Evolutionary conservation across 192 early-diverging fungal genomes (phyloP).

Genomic region (Mortierella hygrophila): DNA sequence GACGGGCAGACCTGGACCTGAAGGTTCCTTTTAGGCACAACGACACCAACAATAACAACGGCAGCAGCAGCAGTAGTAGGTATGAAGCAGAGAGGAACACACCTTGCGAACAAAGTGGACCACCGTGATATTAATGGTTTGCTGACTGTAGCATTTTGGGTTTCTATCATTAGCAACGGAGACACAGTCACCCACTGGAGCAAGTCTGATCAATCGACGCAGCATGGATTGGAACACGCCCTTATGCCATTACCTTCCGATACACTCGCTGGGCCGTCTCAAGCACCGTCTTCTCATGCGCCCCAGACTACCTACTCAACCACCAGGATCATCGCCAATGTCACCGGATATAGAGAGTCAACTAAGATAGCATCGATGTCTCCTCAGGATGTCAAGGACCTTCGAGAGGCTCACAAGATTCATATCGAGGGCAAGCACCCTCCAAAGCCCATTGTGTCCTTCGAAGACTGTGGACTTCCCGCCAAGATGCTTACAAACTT

Average conservation of each 20-base stretch:
- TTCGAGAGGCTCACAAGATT: conserved; percentile 41
- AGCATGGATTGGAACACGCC: neutral
- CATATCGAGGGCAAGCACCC: conserved; percentile 53
- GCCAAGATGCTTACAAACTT: conserved; percentile 56
- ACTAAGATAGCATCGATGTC: conserved; percentile 15
- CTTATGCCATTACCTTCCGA: neutral
- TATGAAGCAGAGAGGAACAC: neutral
- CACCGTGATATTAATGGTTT: neutral
- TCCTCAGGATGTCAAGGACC: neutral
- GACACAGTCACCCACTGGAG: neutral
- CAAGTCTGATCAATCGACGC: neutral
- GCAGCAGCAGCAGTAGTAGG: neutral
- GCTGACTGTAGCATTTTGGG: neutral
- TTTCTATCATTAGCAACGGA: neutral
- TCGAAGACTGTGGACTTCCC: conserved; percentile 61
- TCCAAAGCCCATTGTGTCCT: conserved; percentile 58
- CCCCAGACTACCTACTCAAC: conserved; percentile 1
- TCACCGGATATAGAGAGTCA: conserved; percentile 58
- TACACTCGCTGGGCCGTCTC: neutral
- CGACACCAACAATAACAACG: neutral
- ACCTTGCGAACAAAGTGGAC: too few species aligned
- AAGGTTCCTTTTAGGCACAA: neutral
- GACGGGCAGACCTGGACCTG: neutral
- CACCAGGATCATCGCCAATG: conserved; percentile 37
- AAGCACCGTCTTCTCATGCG: neutral